phyloP scores from a whole-genome alignment of 768 basidiomycete species.

The Lanmaoa rubissima region DNA sequence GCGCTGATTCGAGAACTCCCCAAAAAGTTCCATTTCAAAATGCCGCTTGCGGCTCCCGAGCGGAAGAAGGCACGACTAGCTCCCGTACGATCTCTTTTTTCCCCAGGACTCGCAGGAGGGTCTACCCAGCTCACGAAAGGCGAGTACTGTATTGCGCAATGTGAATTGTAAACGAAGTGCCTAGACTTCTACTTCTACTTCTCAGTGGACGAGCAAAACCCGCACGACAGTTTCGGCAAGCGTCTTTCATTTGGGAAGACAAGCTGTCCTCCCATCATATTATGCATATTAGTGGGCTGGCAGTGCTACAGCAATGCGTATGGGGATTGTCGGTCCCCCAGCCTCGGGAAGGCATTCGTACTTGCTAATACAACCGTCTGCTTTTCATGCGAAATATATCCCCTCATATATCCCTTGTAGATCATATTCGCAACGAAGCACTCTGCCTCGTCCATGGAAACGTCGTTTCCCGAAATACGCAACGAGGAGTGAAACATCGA shows the following conservation, averaged over 20 bases:
- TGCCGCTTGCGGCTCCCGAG: too few species aligned
- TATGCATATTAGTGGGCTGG: not conserved
- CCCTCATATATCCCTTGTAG: constrained; percentile 87
- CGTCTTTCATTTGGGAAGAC: not conserved
- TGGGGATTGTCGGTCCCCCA: constrained; percentile 61
- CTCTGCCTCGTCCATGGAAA: constrained; percentile 81
- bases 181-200: not conserved
- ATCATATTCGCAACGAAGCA: constrained; percentile 96
- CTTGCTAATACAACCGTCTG: constrained; percentile 89
- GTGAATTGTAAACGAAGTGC: not conserved
- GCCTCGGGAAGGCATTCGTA: constrained; percentile 75
- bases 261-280: not conserved
- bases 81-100: too few species aligned
- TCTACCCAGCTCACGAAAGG: not conserved
- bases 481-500: constrained; percentile 79
- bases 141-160: not conserved
- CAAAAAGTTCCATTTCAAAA: too few species aligned
- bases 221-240: not conserved
- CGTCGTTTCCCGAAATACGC: constrained; percentile 64
- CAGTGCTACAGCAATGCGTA: constrained; percentile 30
- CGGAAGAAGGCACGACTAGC: too few species aligned
- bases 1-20: too few species aligned
- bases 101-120: not conserved
- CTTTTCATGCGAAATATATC: constrained; percentile 95
- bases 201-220: not conserved